Conservation (phyloP, 495 filamentous ascomycete species). For the Lineolata rhizophorae region DNA sequence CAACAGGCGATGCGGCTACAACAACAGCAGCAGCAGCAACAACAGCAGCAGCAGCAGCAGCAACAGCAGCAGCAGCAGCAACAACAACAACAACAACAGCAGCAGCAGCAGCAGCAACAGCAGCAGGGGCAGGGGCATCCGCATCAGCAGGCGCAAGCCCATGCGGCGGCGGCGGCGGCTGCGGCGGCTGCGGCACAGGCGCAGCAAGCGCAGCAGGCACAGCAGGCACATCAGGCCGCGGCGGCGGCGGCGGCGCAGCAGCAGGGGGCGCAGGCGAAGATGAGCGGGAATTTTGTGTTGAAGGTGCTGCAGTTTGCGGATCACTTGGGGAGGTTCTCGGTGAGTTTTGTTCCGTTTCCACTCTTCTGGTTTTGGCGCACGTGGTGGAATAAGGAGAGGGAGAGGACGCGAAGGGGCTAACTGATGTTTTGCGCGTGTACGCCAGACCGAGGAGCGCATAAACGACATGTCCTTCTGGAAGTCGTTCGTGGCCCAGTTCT, state of each 20-base stretch:
- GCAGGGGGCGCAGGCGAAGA: constrained; percentile 4
- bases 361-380: too few relatives aligned
- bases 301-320: constrained; percentile 49
- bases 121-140: constrained; percentile 16
- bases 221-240: constrained; percentile 6
- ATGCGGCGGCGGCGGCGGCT: constrained; percentile 20
- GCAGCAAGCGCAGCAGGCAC: constrained; percentile 7
- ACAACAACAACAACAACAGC: constrained; percentile 14
- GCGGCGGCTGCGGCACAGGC: constrained; percentile 19
- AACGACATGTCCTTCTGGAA: constrained; percentile 53
- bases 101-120: constrained; percentile 18
- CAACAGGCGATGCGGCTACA: constrained; percentile 20
- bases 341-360: constrained; percentile 18
- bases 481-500: constrained; percentile 51
- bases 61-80: constrained; percentile 10
- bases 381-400: too few relatives aligned
- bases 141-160: constrained; percentile 10
- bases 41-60: constrained; percentile 13
- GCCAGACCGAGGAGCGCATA: not conserved
- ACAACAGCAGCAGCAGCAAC: constrained; percentile 11
- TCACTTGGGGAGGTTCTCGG: constrained; percentile 40
- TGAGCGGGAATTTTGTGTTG: constrained; percentile 30
- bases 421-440: not conserved
- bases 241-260: constrained; percentile 1
- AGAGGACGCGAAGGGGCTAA: constrained; percentile 6